Percentiles rank a stretch among this genome's conserved stretches.
Conservation (phyloP, 2,329 filamentous ascomycete genomes). For the Davidsoniella australis region DNA sequence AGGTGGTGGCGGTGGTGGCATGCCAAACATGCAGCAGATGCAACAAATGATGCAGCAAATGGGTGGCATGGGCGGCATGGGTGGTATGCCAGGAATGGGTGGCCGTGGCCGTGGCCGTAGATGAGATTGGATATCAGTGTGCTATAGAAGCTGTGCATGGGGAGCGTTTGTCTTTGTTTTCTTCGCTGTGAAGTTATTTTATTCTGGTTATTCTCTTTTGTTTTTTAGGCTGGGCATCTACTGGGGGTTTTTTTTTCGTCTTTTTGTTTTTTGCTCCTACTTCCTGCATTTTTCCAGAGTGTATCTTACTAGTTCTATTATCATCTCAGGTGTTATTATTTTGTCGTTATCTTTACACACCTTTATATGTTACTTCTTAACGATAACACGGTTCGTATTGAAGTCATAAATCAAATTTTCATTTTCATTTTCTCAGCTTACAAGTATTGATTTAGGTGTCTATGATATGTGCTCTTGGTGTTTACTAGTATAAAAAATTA, state of each 20-base stretch:
- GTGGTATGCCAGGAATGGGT: slow-evolving; percentile 14
- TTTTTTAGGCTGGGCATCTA: slow-evolving; percentile 1
- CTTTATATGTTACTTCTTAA: neutral
- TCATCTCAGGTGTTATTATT: neutral
- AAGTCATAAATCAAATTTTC: no score
- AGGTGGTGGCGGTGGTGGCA: slow-evolving; percentile 32
- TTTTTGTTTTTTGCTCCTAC: slow-evolving; percentile 1
- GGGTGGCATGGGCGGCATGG: slow-evolving; percentile 25
- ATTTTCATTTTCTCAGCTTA: no score
- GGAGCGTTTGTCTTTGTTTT: neutral
- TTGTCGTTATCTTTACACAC: neutral
- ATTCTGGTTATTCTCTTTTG: neutral
- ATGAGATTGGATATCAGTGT: neutral
- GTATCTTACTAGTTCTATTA: neutral
- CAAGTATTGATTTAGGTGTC: no score
- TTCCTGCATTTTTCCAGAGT: slow-evolving; percentile 4
- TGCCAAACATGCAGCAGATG: slow-evolving; percentile 63
- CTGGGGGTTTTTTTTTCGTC: neutral
- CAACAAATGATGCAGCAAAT: slow-evolving; percentile 64
- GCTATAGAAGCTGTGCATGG: neutral
- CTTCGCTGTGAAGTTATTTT: neutral
- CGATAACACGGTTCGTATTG: neutral
- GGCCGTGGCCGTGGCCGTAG: slow-evolving; percentile 14
- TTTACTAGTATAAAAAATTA: no score
- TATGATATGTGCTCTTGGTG: no score